Evolutionary conservation across 371 early-diverging fungal genomes (phyloP), one percentile per base, ranked within the genome.

Genomic region (Apophysomyces ossiformis): DNA sequence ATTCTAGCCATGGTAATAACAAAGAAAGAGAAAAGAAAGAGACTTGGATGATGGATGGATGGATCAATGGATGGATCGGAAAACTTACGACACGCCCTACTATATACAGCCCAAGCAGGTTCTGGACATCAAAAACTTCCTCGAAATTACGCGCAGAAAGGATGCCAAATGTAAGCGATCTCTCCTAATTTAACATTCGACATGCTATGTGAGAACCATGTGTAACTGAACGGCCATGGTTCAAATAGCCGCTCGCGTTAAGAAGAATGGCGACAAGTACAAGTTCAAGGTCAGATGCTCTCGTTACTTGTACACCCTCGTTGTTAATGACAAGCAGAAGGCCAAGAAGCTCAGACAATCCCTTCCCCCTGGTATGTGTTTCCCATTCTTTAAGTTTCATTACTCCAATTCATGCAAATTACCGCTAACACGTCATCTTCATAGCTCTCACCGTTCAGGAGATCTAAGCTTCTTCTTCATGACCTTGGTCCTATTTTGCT

Each of bases 221-320:
- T 15, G 15, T 54, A 12, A 18, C 26, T n/a, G 21, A 61, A 18
- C 13, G 11, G 16, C 1, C 26, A 35, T 43, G 46, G 39, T 43
- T 50, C 54, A 36, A 61, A 32, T 70, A 92, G 90, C 91, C 75
- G 91, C 93, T 72, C 90, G 88, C 79, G 91, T 97, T 85, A 96
- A 96, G 94, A 95, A 95, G 93, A 96, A 91, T 90, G 93, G 91
- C 77, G 86, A 85, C 72, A 80, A 90, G 78, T 85, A 87, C 91
- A 97, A 97, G 89, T 96, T 97, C 92, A 97, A 97, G 94, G 93
- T 96, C 71, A 92, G 97, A 77, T 93, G 96, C 90, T 92, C 95
- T 63, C 87, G 88, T 71, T 95, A 94, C 89, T 88, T 97, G 73
- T 96, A 96, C 92, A 97, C 81, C 65, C 87, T 97, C 68, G 90